Base-by-base conservation (phyloP, 495 filamentous ascomycete genomes). In the Acidomyces sp. region DNA sequence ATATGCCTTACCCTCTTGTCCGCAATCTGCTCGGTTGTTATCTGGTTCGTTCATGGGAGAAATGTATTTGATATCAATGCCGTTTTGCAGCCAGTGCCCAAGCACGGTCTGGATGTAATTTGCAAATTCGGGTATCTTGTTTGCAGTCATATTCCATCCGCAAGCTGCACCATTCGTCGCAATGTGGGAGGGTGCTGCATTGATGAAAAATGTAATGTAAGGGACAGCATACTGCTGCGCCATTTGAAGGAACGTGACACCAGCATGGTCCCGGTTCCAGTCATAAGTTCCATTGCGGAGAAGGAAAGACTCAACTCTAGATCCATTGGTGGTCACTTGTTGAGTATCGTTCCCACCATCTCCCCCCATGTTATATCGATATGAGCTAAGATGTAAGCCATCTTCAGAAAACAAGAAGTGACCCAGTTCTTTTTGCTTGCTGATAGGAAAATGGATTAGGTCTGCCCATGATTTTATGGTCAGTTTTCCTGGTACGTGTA, bases 171-270 rank as follows among this genome's bases (percentile, higher is more conserved):
- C 39, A 31, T 43, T 48, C 17, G 24, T 27, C n/a, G 45, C 29
- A 24, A 48, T 43, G 17, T 42, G 16, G 13, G 45, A 48, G 4
- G 45, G 45, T 5, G 45, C 45, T 3, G 45, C 45, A 20, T 48
- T 48, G 39, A 48, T 37, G 39, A 48, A 48, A 25, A 48, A 48
- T 16, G 39, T 43, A 22, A 48, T 48, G 36, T 36, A 43, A 3
- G 45, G 45, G 15, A 48, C 45, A 0, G 19, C 45, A 26, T 43
- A 31, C 6, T 30, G 21, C 23, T 42, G 39, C 11, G 45, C 45
- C 31, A 16, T 25, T 18, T 43, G n/a, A 7, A 48, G 39, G 34
- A 48, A 48, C 13, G 24, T 43, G 19, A 48, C 39, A 17, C 45
- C 45, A 15, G 39, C 45, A 12, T 42, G 39, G 21, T 48, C 45